Evolutionary conservation across 768 basidiomycete species (phyloP).

Genomic region (Trametes cubensis): DNA sequence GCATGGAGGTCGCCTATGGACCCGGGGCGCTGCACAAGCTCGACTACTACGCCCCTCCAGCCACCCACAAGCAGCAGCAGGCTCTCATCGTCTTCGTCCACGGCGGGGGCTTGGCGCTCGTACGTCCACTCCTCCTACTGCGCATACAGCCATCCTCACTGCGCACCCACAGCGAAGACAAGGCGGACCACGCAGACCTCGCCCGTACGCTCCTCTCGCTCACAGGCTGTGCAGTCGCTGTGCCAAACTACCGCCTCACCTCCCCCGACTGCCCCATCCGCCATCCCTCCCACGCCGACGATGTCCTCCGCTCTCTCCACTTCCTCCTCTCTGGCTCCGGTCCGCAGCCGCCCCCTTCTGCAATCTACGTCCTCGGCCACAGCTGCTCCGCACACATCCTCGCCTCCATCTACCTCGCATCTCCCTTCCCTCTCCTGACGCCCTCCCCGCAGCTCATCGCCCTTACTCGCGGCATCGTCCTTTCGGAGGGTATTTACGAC

Average conservation of each 20-base stretch:
- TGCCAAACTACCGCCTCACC: conserved; percentile 82
- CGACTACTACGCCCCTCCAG: conserved; percentile 51
- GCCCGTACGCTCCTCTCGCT: conserved; percentile 54
- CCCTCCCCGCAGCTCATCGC: conserved; percentile 47
- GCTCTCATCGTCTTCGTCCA: conserved; percentile 75
- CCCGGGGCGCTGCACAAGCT: conserved; percentile 47
- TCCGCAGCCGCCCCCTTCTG: conserved; percentile 41
- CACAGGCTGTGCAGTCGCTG: conserved; percentile 60
- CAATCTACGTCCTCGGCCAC: conserved; percentile 70
- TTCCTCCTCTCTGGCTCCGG: conserved; percentile 56
- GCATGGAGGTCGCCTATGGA: conserved; percentile 27
- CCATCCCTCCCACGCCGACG: conserved; percentile 75
- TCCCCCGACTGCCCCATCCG: conserved; percentile 43
- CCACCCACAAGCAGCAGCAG: conserved; percentile 10
- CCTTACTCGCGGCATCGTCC: conserved; percentile 54
- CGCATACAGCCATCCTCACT: not conserved
- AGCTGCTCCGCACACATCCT: conserved; percentile 86
- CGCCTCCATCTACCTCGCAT: conserved; percentile 63
- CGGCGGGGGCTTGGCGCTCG: conserved; percentile 85
- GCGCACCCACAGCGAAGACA: conserved; percentile 64
- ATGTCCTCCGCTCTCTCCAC: conserved; percentile 62
- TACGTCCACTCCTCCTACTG: conserved; percentile 39
- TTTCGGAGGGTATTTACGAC: conserved; percentile 82
- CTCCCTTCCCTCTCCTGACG: conserved; percentile 36
- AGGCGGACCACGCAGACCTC: conserved; percentile 55